Evolutionary conservation across 495 filamentous ascomycete genomes (phyloP).

Genomic region (Podospora sp.): DNA sequence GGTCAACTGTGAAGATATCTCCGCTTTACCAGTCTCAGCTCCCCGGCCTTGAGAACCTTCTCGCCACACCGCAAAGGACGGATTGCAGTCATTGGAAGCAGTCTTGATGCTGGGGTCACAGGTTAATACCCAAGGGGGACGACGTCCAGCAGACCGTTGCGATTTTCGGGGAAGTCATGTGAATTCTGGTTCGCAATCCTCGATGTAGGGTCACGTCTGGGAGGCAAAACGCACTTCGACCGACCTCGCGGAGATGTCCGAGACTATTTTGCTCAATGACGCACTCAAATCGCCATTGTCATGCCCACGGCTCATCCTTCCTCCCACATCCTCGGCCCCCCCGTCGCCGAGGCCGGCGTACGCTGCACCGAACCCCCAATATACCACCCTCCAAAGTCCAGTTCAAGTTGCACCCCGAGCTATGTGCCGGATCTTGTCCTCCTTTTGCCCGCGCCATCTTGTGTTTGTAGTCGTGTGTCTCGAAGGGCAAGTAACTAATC

Average conservation of each 20-base stretch:
- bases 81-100: no score
- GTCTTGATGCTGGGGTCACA: no score
- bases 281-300: not conserved
- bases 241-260: not conserved
- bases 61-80: no score
- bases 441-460: not conserved
- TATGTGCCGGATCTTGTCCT: not conserved
- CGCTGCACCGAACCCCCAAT: not conserved
- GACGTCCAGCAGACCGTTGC: no score
- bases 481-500: not conserved
- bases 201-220: no score
- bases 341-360: not conserved
- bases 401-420: not conserved
- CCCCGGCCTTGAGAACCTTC: no score
- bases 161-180: no score
- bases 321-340: not conserved
- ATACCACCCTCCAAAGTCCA: not conserved
- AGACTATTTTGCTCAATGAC: not conserved
- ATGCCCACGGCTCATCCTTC: not conserved
- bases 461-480: not conserved
- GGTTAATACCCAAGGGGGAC: no score
- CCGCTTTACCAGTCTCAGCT: no score
- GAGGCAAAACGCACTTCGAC: not conserved
- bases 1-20: no score
- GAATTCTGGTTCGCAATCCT: no score